Evolutionary conservation across 805 yeast species (phyloP).

Genomic region (Pichia cabralensis): DNA sequence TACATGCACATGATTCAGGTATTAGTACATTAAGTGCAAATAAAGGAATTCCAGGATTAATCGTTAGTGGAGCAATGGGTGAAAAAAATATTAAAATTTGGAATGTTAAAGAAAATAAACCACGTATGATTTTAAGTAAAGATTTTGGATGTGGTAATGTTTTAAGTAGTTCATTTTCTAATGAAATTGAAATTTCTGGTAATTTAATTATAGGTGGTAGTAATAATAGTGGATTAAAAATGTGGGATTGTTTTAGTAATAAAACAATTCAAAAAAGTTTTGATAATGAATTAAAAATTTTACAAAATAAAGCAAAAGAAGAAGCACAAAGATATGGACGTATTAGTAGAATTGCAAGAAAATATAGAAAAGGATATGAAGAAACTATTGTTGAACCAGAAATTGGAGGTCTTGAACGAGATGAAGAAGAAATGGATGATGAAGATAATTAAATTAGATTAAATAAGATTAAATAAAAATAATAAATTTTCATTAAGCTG

Average conservation of each 20-base stretch:
- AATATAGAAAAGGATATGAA: constrained; percentile 39
- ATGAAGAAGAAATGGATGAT: constrained; percentile 39
- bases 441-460: constrained; percentile 5
- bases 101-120: constrained; percentile 49
- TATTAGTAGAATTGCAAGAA: constrained; percentile 68
- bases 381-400: constrained; percentile 58
- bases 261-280: constrained; percentile 65
- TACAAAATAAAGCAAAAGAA: constrained; percentile 48
- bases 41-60: constrained; percentile 53
- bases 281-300: constrained; percentile 41
- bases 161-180: constrained; percentile 70
- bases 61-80: constrained; percentile 85
- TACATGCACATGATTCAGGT: constrained; percentile 95
- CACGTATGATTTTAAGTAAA: constrained; percentile 82
- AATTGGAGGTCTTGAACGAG: constrained; percentile 53
- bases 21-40: constrained; percentile 74
- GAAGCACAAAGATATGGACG: constrained; percentile 47
- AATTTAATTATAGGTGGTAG: constrained; percentile 83
- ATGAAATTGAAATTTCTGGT: constrained; percentile 76
- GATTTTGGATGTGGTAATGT: constrained; percentile 95
- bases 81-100: constrained; percentile 82
- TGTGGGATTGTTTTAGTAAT: constrained; percentile 90
- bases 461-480: neutral
- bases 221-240: constrained; percentile 58
- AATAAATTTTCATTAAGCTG: no score